phyloP scores from a whole-genome alignment of 768 basidiomycete genomes.

The Trametes villosa region DNA sequence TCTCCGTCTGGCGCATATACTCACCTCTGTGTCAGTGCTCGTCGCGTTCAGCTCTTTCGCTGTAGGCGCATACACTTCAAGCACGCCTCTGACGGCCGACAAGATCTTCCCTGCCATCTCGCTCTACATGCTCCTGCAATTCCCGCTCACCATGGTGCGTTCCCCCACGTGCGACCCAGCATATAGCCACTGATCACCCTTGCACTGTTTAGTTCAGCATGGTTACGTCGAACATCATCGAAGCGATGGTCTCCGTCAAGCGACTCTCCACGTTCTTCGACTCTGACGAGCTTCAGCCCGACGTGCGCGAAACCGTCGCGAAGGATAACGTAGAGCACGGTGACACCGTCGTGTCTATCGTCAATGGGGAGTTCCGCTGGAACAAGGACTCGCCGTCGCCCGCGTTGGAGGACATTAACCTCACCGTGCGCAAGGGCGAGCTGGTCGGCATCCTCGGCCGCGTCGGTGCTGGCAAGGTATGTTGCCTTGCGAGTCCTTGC shows the following conservation, averaged over 20 bases:
- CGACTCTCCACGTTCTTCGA: constrained; percentile 77
- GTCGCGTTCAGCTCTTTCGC: constrained; percentile 87
- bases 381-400: constrained; percentile 55
- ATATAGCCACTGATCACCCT: constrained; percentile 2
- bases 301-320: constrained; percentile 64
- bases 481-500: constrained; percentile 12
- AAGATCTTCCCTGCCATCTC: constrained; percentile 96
- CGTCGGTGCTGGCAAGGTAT: constrained; percentile 89
- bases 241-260: constrained; percentile 81
- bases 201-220: constrained; percentile 56
- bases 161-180: background rate
- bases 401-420: constrained; percentile 75
- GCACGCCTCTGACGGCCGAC: constrained; percentile 80
- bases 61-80: constrained; percentile 62
- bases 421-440: constrained; percentile 82
- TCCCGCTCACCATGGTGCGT: constrained; percentile 82
- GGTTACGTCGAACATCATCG: constrained; percentile 81
- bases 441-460: constrained; percentile 84
- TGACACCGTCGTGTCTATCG: constrained; percentile 73
- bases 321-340: constrained; percentile 51
- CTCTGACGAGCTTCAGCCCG: constrained; percentile 79
- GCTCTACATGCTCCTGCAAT: constrained; percentile 84
- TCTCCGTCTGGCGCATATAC: background rate
- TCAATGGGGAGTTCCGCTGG: constrained; percentile 86
- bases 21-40: constrained; percentile 44